A percentile compares a stretch with the other conserved stretches of the same genome.
phyloP scores from a whole-genome alignment of 352 stramenopile species.

The Globisporangium abappressorium region DNA sequence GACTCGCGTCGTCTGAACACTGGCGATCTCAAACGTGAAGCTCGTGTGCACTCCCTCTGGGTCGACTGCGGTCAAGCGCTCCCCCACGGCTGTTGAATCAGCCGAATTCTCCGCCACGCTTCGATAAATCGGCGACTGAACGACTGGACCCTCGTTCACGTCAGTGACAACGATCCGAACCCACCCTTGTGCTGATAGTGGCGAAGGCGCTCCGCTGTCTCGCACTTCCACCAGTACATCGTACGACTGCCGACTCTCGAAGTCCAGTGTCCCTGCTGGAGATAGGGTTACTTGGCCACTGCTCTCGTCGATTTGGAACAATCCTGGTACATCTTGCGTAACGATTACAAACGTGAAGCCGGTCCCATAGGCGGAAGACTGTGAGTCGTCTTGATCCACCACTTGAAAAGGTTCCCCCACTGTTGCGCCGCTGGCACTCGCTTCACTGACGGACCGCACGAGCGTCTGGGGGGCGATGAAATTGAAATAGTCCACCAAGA shows the following conservation, averaged over 20 bases:
- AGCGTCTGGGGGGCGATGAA: neutral
- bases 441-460: slow-evolving; percentile 4
- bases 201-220: neutral
- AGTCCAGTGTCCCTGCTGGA: neutral
- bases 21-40: slow-evolving; percentile 11
- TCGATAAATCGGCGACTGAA: slow-evolving; percentile 9
- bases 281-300: slow-evolving; percentile 10
- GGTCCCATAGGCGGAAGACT: neutral
- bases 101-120: slow-evolving; percentile 9
- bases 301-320: slow-evolving; percentile 4
- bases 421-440: neutral
- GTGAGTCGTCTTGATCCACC: slow-evolving; percentile 9
- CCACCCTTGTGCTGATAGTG: slow-evolving; percentile 7
- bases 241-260: slow-evolving; percentile 7
- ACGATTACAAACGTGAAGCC: slow-evolving; percentile 1
- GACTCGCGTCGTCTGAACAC: slow-evolving; percentile 1
- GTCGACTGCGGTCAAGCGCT: neutral
- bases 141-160: slow-evolving; percentile 5
- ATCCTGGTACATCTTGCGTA: neutral
- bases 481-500: slow-evolving; percentile 2
- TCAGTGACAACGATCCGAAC: slow-evolving; percentile 6
- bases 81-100: neutral
- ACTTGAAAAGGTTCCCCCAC: slow-evolving; percentile 2
- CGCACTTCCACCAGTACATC: slow-evolving; percentile 12
- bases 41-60: neutral